A percentile compares a stretch with the other conserved stretches of the same genome.
These are phyloP conservation scores for Plasmodium malariae DNA, from an alignment of 169 alveolate genomes.

Conservation along the genomic window DNA sequence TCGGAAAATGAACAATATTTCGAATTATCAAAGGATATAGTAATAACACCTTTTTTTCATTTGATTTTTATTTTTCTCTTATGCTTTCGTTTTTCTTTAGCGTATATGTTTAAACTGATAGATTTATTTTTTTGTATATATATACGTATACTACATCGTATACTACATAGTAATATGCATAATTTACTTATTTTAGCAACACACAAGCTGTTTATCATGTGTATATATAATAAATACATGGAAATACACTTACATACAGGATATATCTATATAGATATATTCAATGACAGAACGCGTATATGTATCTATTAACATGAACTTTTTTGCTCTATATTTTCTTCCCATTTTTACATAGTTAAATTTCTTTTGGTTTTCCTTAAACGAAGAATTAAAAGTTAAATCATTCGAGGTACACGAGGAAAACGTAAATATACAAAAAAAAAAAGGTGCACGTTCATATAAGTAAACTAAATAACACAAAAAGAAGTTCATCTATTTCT, in stretches of 20 bases:
- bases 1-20: conserved; percentile 19
- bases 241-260: too few relatives aligned
- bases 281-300: too few relatives aligned
- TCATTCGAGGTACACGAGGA: conserved; percentile 31
- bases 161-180: too few relatives aligned
- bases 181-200: too few relatives aligned
- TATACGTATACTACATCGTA: too few relatives aligned
- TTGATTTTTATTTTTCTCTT: background rate
- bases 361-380: conserved; percentile 48
- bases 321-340: background rate
- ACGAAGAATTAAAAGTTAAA: conserved; percentile 41
- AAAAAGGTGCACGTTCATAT: background rate
- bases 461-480: background rate
- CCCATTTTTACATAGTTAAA: conserved; percentile 32
- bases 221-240: too few relatives aligned
- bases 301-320: too few relatives aligned
- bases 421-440: background rate
- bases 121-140: background rate
- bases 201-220: too few relatives aligned
- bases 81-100: background rate
- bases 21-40: conserved; percentile 55
- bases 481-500: background rate
- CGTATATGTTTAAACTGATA: background rate
- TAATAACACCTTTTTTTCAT: conserved; percentile 2
- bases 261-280: too few relatives aligned